Evolutionary conservation across 2,329 filamentous ascomycete genomes (phyloP), one percentile per base, ranked within the genome.

Genomic region (Neopestalotiopsis clavispora): DNA sequence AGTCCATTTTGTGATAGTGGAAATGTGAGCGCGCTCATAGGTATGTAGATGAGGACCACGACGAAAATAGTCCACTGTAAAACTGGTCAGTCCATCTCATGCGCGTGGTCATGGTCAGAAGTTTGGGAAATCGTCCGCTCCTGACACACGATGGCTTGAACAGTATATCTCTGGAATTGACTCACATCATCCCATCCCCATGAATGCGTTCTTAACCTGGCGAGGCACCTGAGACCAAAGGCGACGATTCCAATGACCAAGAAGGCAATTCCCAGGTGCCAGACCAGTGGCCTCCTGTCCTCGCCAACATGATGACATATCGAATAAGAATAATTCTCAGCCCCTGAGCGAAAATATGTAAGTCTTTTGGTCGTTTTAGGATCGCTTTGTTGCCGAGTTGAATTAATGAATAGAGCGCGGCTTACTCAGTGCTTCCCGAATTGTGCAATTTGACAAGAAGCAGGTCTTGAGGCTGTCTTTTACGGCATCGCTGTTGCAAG

Each of bases 211-310:
- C 64, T 42, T 17, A 66, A 49, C 34, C 64, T 32, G 30, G 52
- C 64, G 4, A 66, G 32, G 28, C 64, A 66, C 23, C 64, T 17
- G n/a, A 66, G 42, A 4, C n/a, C 17, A 14, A 66, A 66, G 20
- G 64, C 64, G 14, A 34, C 42, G 20, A 66, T 9, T 1, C 64
- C 64, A 34, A 34, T 58, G 7, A 66, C 17, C 64, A 66, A 57
- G 30, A 66, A 66, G 10, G 45, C 64, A n/a, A 66, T 32, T 28
- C 64, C 64, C 23, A 66, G 45, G 52, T 66, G 64, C 64, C 64
- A 66, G 23, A 66, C 64, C 45, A 66, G 42, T n/a, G 34, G 34
- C 30, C 17, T 66, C 32, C 64, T 38, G n/a, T 66, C 64, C 49
- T 66, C 64, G 23, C 45, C 42, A 17, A 17, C 34, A 20, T 57